phyloP scores from a whole-genome alignment of 148 eudicot genomes.

The Vaccinium darrowii region DNA sequence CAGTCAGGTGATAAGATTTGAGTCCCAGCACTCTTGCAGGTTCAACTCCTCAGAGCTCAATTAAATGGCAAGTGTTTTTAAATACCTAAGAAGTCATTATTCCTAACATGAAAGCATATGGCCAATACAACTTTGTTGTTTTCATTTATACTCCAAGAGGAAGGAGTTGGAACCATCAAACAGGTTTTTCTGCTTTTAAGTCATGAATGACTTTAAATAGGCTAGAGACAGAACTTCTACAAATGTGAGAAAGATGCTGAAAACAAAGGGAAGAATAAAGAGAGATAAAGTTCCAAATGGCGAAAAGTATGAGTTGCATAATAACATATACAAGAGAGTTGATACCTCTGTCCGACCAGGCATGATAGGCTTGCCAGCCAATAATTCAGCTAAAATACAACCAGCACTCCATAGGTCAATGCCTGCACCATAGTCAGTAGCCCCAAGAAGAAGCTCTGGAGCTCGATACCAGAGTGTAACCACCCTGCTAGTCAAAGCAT shows the following conservation, averaged over 20 bases:
- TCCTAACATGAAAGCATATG: background rate
- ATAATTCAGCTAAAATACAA: slow-evolving; percentile 74
- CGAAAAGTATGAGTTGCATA: background rate
- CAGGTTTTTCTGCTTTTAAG: background rate
- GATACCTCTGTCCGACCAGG: slow-evolving; percentile 75
- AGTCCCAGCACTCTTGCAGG: background rate
- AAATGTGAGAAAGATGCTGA: background rate
- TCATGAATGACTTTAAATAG: background rate
- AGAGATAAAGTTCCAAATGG: slow-evolving; percentile 5
- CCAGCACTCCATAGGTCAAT: slow-evolving; percentile 96
- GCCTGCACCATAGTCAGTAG: slow-evolving; percentile 86
- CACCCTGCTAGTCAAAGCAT: slow-evolving; percentile 92
- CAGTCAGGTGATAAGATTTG: background rate
- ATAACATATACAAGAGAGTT: slow-evolving; percentile 3
- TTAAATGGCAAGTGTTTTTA: background rate
- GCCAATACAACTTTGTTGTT: background rate
- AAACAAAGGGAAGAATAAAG: background rate
- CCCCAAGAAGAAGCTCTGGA: slow-evolving; percentile 96
- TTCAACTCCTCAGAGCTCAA: slow-evolving; percentile 9
- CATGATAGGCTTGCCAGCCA: slow-evolving; percentile 76
- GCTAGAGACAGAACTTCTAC: background rate
- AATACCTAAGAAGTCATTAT: background rate
- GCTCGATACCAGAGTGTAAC: slow-evolving; percentile 96
- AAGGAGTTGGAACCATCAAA: background rate
- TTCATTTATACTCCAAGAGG: background rate